Evolutionary conservation across 2,329 filamentous ascomycete species (phyloP).

Genomic region (Dactylellina haptotyla): DNA sequence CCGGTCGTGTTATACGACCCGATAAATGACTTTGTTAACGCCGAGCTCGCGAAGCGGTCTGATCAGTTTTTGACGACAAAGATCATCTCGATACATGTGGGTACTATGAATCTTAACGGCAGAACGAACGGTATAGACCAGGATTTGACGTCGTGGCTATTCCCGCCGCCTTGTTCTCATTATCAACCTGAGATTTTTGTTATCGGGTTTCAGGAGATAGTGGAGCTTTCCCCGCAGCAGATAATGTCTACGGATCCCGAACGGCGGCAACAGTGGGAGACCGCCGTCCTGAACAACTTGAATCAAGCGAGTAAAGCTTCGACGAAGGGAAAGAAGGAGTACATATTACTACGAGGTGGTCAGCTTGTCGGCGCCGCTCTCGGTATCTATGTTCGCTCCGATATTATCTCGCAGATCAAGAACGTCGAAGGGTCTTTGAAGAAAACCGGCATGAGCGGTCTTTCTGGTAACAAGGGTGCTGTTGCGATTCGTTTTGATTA

Average conservation of each 20-base stretch:
- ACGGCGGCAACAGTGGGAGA: constrained; percentile 85
- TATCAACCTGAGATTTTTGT: constrained; percentile 84
- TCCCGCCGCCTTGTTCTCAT: constrained; percentile 71
- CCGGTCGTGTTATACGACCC: constrained; percentile 64
- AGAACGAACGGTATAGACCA: constrained; percentile 79
- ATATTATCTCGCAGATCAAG: constrained; percentile 82
- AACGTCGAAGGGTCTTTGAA: constrained; percentile 97
- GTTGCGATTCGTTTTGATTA: constrained; percentile 96
- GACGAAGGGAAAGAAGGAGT: constrained; percentile 72
- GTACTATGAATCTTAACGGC: constrained; percentile 95
- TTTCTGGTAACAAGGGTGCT: constrained; percentile 97
- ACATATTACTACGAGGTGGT: constrained; percentile 88
- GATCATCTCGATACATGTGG: constrained; percentile 73
- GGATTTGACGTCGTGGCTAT: constrained; percentile 87
- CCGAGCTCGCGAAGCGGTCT: constrained; percentile 74
- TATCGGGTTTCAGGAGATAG: constrained; percentile 96
- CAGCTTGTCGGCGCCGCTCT: constrained; percentile 94
- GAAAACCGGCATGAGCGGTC: constrained; percentile 93
- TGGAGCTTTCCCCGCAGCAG: constrained; percentile 95
- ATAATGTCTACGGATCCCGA: constrained; percentile 98
- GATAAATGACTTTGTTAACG: constrained; percentile 86
- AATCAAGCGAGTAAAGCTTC: constrained; percentile 72
- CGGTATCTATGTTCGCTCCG: constrained; percentile 87
- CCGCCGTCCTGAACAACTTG: constrained; percentile 78
- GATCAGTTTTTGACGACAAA: constrained; percentile 40